Evolutionary conservation across 1,284 basidiomycete genomes (phyloP).

Genomic region (Apiotrichum sp.): DNA sequence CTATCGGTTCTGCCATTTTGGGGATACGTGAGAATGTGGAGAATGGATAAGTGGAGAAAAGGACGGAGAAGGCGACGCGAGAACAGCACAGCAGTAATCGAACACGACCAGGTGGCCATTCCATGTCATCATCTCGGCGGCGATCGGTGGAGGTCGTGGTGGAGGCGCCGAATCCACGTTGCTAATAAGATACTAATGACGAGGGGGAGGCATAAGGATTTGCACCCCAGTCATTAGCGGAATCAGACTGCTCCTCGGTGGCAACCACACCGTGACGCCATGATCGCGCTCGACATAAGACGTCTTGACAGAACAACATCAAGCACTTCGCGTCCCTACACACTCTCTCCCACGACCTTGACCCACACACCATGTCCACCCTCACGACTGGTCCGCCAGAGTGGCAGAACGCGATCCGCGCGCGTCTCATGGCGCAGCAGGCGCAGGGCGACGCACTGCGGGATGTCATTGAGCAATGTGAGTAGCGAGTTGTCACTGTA

Average conservation of each 20-base stretch:
- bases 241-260: background rate
- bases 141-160: too few species aligned
- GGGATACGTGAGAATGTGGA: background rate
- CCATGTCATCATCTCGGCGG: too few species aligned
- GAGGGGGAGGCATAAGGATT: too few species aligned
- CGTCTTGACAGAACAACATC: background rate
- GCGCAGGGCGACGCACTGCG: constrained; percentile 64
- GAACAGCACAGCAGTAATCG: constrained; percentile 23
- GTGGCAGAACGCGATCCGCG: constrained; percentile 50
- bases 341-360: background rate
- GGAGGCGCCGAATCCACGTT: too few species aligned
- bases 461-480: constrained; percentile 82
- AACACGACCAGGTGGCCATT: too few species aligned
- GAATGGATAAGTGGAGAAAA: background rate
- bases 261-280: background rate
- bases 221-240: background rate
- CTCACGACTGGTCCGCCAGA: constrained; percentile 20
- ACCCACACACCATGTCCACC: background rate
- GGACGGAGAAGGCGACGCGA: background rate
- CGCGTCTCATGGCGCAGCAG: constrained; percentile 60
- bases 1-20: constrained; percentile 32
- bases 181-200: too few species aligned
- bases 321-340: background rate
- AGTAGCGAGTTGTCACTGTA: background rate
- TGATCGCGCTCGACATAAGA: background rate